These are phyloP conservation scores for Pisolithus thermaeus DNA, from an alignment of 1,284 basidiomycete genomes.

Conservation along the genomic window DNA sequence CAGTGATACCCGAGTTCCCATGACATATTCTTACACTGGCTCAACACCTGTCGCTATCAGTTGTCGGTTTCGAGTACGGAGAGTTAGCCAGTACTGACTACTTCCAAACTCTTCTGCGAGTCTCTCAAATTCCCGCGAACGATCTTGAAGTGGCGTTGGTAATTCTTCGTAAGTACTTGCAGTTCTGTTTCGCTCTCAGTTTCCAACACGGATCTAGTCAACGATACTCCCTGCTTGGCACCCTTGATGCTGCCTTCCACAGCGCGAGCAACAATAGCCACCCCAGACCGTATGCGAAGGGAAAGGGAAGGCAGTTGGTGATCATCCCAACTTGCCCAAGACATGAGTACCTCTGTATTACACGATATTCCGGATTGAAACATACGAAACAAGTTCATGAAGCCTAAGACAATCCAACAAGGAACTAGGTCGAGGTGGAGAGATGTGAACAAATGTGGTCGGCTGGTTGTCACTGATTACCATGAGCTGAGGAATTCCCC, in stretches of 20 bases:
- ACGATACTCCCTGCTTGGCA: neutral
- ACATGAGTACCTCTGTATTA: neutral
- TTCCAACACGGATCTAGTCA: neutral
- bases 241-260: neutral
- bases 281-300: neutral
- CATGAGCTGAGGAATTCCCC: too few relatives aligned
- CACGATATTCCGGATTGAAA: neutral
- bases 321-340: neutral
- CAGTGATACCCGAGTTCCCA: neutral
- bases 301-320: neutral
- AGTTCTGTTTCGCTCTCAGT: neutral
- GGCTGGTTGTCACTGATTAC: too few relatives aligned
- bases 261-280: neutral
- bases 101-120: neutral
- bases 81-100: neutral
- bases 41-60: neutral
- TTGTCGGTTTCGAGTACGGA: neutral
- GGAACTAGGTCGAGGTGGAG: neutral
- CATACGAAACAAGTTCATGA: neutral
- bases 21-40: neutral
- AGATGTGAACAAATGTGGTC: too few relatives aligned
- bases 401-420: neutral
- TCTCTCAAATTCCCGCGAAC: neutral
- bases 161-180: neutral
- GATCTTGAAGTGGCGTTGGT: neutral